Evolutionary conservation across 2,329 filamentous ascomycete genomes (phyloP), one percentile per base, ranked within the genome.

Genomic region (Cladophialophora exuberans): DNA sequence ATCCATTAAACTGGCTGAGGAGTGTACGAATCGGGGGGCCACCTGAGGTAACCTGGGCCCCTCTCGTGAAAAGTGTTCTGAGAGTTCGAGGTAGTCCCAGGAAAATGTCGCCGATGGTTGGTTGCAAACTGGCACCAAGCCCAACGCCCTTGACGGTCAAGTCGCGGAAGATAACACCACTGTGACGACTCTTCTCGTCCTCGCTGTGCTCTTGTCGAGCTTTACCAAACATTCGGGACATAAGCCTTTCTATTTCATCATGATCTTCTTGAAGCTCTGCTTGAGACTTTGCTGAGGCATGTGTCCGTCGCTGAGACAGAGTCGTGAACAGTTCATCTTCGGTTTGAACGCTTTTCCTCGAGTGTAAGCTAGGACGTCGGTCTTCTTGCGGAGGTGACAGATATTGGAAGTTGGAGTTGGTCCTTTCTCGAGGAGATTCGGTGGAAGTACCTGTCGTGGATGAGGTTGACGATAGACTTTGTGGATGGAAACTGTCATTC

Each of bases 111-210:
- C 77, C 77, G 50, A 81, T 76, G 0, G 81, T 83, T 3, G 79
- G 78, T 59, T 84, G 81, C 23, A 84, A 66, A 3, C 79, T 79
- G 18, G 87, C 85, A 0, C 86, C 86, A 1, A 89, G 73, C 0
- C 87, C 87, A 52, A 84, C 79, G 0, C 87, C 87, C 52, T 84
- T 86, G 15, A 90, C 87, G 0, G 84, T 89, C 23, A 90, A 72
- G 49, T 86, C 76, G 43, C 85, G 85, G 74, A 88, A 90, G 4
- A 89, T 72, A 10, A 90, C 83, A 28, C 87, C 87, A 22, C 82
- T 77, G 66, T 89, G 86, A 18, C 86, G 75, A 0, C 84, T 87
- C 66, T 87, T 83, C 62, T 88, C 86, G 58, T 87, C 85, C 57
- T 88, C 82, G 1, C 84, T 87, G n/a, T 82, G 74, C 39, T 80